phyloP scores from a whole-genome alignment of 2,329 filamentous ascomycete species.

The Claviceps cyperi region DNA sequence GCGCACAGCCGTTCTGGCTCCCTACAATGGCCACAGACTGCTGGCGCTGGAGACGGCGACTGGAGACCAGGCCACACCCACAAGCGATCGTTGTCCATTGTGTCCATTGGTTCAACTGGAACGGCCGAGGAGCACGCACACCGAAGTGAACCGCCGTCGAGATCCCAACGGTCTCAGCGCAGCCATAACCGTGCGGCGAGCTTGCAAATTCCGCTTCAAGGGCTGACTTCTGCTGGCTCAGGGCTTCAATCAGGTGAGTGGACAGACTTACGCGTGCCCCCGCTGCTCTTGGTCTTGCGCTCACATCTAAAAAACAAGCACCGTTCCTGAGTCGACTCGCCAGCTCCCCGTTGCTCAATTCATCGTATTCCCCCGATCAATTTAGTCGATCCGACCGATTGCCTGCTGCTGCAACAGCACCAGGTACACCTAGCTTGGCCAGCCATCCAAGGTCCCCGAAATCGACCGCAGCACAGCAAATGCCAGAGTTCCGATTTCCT shows the following conservation, averaged over 20 bases:
- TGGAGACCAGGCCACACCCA: constrained; percentile 41
- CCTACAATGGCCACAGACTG: constrained; percentile 30
- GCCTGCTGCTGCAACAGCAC: constrained; percentile 27
- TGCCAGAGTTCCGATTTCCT: constrained; percentile 45
- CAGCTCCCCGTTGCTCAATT: constrained; percentile 37
- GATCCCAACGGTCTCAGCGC: constrained; percentile 37
- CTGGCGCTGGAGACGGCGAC: constrained; percentile 16
- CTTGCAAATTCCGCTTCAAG: constrained; percentile 47
- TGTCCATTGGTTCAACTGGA: constrained; percentile 53
- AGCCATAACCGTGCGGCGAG: constrained; percentile 69
- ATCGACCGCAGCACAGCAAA: constrained; percentile 9
- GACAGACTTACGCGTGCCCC: not conserved
- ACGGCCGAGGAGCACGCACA: constrained; percentile 32
- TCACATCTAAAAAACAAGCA: constrained; percentile 8
- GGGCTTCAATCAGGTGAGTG: constrained; percentile 24
- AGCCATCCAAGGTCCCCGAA: constrained; percentile 25
- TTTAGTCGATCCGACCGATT: constrained; percentile 26
- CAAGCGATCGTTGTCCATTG: constrained; percentile 66
- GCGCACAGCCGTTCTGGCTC: constrained; percentile 32
- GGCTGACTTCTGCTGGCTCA: constrained; percentile 28
- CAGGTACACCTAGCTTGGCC: constrained; percentile 27
- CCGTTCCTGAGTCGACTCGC: constrained; percentile 29
- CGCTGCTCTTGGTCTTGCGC: not conserved
- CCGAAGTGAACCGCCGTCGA: constrained; percentile 25
- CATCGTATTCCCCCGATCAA: constrained; percentile 39